phyloP scores from a whole-genome alignment of 306 rosid genomes.

The Glycine latifolia region DNA sequence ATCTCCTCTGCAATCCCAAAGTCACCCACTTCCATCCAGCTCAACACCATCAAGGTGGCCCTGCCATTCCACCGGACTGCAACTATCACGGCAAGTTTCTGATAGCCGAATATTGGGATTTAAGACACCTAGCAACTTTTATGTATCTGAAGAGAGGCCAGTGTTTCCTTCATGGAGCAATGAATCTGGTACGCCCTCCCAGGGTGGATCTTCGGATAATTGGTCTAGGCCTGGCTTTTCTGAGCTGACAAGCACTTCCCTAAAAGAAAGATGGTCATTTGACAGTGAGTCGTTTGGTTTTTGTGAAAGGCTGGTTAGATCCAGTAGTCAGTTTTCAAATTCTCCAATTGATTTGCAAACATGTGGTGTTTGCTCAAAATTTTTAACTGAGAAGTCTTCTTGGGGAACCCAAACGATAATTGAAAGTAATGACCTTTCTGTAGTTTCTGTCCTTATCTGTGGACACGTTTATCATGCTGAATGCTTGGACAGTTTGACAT shows the following conservation, averaged over 20 bases:
- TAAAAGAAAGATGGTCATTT: conserved; percentile 84
- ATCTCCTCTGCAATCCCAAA: conserved; percentile 65
- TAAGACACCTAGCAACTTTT: conserved; percentile 66
- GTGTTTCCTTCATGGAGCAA: conserved; percentile 66
- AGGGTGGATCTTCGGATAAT: conserved; percentile 78
- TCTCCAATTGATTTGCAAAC: conserved; percentile 72
- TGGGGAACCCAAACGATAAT: conserved; percentile 69
- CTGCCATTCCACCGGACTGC: conserved; percentile 69
- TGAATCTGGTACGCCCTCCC: conserved; percentile 64
- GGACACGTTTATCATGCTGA: conserved; percentile 93
- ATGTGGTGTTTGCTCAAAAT: conserved; percentile 71
- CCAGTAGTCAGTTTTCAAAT: conserved; percentile 63
- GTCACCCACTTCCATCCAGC: conserved; percentile 65
- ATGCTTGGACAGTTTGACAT: conserved; percentile 84
- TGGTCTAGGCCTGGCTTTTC: conserved; percentile 90
- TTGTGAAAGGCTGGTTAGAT: conserved; percentile 66
- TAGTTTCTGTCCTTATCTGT: conserved; percentile 83
- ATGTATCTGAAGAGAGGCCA: conserved; percentile 72
- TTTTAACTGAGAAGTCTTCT: conserved; percentile 62
- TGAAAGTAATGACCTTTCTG: conserved; percentile 63
- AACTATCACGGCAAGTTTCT: conserved; percentile 68
- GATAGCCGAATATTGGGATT: conserved; percentile 62
- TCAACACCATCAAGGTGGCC: conserved; percentile 64
- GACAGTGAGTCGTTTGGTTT: conserved; percentile 80
- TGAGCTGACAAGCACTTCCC: conserved; percentile 74